Evolutionary conservation across 768 basidiomycete genomes (phyloP), one percentile per base, ranked within the genome.

Genomic region (Mycena pura): DNA sequence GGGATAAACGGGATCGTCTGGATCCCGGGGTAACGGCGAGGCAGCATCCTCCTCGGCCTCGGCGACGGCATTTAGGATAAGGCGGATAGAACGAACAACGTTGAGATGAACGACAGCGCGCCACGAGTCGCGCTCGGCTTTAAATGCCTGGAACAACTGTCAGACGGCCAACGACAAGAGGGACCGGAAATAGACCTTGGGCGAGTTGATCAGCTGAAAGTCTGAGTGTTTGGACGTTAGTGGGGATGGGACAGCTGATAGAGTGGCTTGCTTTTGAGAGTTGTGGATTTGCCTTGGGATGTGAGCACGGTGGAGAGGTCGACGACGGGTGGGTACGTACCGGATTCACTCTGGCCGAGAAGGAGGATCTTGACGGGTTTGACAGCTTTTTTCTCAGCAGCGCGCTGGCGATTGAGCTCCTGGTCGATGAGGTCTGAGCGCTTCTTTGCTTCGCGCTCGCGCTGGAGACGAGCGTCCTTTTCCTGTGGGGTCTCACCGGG

Each of bases 341-440:
- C 84, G 10, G 81, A 84, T 70, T 86, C 84, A 65, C 80, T 83
- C 72, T 86, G 86, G 21, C 80, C 80, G 36, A 81, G 72, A 5
- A 81, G 66, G 0, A 81, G 67, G 19, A 81, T 73, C 65, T 80
- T 81, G 56, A 81, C 68, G 1, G 77, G 73, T 14, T 69, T 75
- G 3, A 71, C 68, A 24, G 50, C 64, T 61, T 74, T 80, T 58
- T 71, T 77, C 31, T 77, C 78, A 10, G 74, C 69, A 38, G 66
- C 64, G 29, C 78, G 72, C 70, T 77, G 75, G 19, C 70, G 73
- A 49, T 72, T 74, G 46, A 82, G 63, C 47, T 76, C 76, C 11
- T 80, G 79, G 66, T 82, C 81, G 66, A 82, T 82, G 48, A 74
- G 75, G 50, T 82, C 81, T 4, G 78, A 80, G 56, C 79, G 66